These are phyloP conservation scores for Colletotrichum sp. DNA, from an alignment of 2,329 filamentous ascomycete genomes.

Conservation along the genomic window DNA sequence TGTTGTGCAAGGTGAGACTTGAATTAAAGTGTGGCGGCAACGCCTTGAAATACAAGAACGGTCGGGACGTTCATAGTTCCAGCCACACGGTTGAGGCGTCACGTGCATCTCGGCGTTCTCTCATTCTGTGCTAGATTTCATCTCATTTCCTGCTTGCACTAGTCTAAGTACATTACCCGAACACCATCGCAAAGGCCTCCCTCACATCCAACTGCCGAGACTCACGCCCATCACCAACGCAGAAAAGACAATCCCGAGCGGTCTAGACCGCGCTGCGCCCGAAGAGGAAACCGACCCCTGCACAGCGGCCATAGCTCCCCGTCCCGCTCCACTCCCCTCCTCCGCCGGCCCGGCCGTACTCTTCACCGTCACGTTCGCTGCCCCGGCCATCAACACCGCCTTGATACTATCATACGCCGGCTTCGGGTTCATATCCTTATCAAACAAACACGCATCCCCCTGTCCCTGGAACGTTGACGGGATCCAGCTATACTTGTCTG, in stretches of 20 bases:
- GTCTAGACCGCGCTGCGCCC: background rate
- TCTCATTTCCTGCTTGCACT: background rate
- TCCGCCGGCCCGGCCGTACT: background rate
- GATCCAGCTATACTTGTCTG: slow-evolving; percentile 47
- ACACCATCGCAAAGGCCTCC: background rate
- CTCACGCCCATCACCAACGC: background rate
- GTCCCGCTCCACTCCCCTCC: background rate
- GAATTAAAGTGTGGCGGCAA: background rate
- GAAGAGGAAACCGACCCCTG: slow-evolving; percentile 1
- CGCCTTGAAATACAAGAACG: background rate
- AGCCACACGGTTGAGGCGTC: background rate
- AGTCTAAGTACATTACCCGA: background rate
- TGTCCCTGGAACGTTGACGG: slow-evolving; percentile 39
- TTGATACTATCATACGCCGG: slow-evolving; percentile 43
- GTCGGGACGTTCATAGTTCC: background rate
- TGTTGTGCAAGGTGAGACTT: background rate
- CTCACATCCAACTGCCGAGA: background rate
- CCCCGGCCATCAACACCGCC: slow-evolving; percentile 26
- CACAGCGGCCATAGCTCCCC: background rate
- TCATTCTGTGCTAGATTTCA: background rate
- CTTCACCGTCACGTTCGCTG: background rate
- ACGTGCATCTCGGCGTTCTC: background rate
- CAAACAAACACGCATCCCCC: slow-evolving; percentile 42
- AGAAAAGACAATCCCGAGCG: background rate
- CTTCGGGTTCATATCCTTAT: slow-evolving; percentile 41